Evolutionary conservation across 495 filamentous ascomycete genomes (phyloP).

Genomic region (Cryomyces minteri): DNA sequence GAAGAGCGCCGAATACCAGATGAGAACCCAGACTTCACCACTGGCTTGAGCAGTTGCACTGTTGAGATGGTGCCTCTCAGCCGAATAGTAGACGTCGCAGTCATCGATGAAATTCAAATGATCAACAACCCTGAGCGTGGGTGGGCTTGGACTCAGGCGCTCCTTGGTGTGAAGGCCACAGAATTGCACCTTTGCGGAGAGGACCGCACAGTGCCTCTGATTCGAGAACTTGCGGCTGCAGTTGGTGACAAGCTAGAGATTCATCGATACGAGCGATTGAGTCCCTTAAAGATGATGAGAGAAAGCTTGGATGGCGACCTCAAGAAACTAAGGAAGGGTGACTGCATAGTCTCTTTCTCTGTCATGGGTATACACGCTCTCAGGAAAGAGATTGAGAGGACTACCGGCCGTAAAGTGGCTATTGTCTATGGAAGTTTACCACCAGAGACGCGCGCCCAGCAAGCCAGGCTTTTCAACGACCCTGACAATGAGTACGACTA

Average conservation of each 20-base stretch:
- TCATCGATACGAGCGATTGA: conserved; percentile 66
- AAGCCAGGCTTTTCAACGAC: conserved; percentile 86
- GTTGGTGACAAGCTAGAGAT: conserved; percentile 72
- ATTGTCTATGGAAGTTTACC: conserved; percentile 87
- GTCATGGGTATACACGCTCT: conserved; percentile 64
- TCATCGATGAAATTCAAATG: conserved; percentile 99
- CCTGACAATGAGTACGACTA: conserved; percentile 88
- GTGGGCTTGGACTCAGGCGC: conserved; percentile 93
- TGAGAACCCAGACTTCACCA: conserved; percentile 19
- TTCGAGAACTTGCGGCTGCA: conserved; percentile 57
- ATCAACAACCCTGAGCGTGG: conserved; percentile 63
- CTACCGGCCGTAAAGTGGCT: conserved; percentile 62
- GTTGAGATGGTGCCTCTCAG: conserved; percentile 88
- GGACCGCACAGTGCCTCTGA: conserved; percentile 58
- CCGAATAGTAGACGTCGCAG: conserved; percentile 59
- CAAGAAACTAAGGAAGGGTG: conserved; percentile 58
- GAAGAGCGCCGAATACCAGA: conserved; percentile 55
- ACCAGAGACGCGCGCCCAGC: conserved; percentile 78
- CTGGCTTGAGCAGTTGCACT: conserved; percentile 61
- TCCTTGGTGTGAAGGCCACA: conserved; percentile 66
- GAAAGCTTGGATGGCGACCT: conserved; percentile 43
- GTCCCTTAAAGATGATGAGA: conserved; percentile 46
- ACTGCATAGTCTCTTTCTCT: conserved; percentile 77
- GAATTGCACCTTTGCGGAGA: conserved; percentile 95
- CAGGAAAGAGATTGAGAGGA: conserved; percentile 56